Evolutionary conservation across 2,329 filamentous ascomycete genomes (phyloP), one percentile per base, ranked within the genome.

Genomic region (Penicillium freii): DNA sequence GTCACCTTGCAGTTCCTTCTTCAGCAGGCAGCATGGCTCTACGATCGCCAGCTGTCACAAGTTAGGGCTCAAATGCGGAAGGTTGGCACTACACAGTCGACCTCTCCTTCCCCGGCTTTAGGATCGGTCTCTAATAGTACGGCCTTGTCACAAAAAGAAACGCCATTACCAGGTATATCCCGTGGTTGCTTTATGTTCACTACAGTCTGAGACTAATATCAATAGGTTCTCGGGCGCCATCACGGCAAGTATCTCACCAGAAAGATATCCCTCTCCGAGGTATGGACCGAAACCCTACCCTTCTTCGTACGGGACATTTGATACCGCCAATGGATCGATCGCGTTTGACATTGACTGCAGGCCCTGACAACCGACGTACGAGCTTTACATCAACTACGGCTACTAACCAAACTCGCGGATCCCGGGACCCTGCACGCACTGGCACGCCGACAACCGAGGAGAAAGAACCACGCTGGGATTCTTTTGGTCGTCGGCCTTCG

Each of bases 11-110:
- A 91, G 40, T 97, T 97, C 69, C 82, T 99, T 33, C 84, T 97
- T 17, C 91, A 96, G 71, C 92, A 99, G 75, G 92, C 92, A 62
- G 92, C 91, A 73, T 96, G 92, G 84, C 84, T 97, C 6, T 96
- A 94, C 70, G 92, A 97, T 72, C 84, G 90, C 51, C 91, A 97
- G 77, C 84, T 95, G 29, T 90, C 90, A 0, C 91, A 97, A 72
- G 90, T 97, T 47, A 86, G 91, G 64, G 92, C 90, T 21, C 92
- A 97, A 76, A 91, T 97, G 80, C 86, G 90, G 60, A 94, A 88
- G 59, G 77, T 79, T 9, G 75, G 71, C 39, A 74, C 69, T 33
- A 73, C 73, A 9, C 73, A 77, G 29, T 77, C 77, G 15, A 71
- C 65, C 29, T 73, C 76, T 7, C 69, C 77, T 3, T 77, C 76